Conservation (phyloP, 2,329 filamentous ascomycete genomes). For the Apiospora hydei region DNA sequence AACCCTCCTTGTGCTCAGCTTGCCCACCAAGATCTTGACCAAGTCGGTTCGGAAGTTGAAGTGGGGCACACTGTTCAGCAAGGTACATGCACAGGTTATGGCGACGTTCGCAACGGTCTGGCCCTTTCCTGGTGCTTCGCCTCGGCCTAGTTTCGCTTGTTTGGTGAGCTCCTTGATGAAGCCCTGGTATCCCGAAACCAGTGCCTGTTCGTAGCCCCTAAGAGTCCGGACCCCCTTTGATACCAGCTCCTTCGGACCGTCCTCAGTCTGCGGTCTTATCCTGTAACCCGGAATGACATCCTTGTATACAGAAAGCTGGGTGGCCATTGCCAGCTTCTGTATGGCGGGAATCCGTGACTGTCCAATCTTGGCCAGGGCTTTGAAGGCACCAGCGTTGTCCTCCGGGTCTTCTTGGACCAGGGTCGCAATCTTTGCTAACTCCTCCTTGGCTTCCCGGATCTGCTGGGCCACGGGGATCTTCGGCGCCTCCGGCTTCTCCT, state of each 20-base stretch:
- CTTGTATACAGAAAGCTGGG: constrained; percentile 90
- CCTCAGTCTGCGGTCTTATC: constrained; percentile 82
- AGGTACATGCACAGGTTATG: constrained; percentile 82
- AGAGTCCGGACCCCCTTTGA: constrained; percentile 90
- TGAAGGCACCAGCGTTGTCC: constrained; percentile 83
- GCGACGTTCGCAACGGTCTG: constrained; percentile 74
- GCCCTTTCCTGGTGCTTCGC: constrained; percentile 49
- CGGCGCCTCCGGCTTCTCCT: constrained; percentile 58
- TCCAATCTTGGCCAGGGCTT: constrained; percentile 76
- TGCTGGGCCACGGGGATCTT: constrained; percentile 79
- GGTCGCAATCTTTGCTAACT: constrained; percentile 82
- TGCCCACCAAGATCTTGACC: constrained; percentile 84
- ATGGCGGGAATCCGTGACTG: constrained; percentile 74
- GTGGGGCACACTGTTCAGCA: constrained; percentile 85
- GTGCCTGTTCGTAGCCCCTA: constrained; percentile 84
- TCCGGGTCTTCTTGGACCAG: constrained; percentile 92
- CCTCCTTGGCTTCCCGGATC: constrained; percentile 87
- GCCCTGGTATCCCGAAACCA: constrained; percentile 83
- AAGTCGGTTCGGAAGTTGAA: constrained; percentile 96
- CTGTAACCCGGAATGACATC: constrained; percentile 96
- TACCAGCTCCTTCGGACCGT: constrained; percentile 77
- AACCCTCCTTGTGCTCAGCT: constrained; percentile 75
- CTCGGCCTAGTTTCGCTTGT: constrained; percentile 63
- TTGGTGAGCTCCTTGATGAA: constrained; percentile 81
- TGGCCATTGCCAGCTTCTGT: constrained; percentile 84